Conservation (phyloP, 2,329 filamentous ascomycete species). For the Colletotrichum liaoningense region DNA sequence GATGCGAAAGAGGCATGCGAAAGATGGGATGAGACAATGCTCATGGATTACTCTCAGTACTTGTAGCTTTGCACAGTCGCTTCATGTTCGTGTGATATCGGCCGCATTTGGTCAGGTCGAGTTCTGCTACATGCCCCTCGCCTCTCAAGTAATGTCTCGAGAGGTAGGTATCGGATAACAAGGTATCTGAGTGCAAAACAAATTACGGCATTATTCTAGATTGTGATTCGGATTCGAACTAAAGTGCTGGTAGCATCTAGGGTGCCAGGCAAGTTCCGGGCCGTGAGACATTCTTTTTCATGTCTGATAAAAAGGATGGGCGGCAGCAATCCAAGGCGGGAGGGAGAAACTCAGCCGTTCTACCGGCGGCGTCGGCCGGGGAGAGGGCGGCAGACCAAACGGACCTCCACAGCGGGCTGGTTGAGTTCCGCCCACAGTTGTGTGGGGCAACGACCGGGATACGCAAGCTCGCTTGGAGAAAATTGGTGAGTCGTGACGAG, state of each 20-base stretch:
- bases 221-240: background rate
- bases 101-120: background rate
- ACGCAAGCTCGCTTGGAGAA: background rate
- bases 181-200: background rate
- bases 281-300: slow-evolving; percentile 22
- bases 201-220: slow-evolving; percentile 11
- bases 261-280: slow-evolving; percentile 1
- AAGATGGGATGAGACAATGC: slow-evolving; percentile 11
- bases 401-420: slow-evolving; percentile 34
- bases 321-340: slow-evolving; percentile 10
- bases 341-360: slow-evolving; percentile 30
- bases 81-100: slow-evolving; percentile 1
- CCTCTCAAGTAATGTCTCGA: background rate
- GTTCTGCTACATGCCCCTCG: background rate
- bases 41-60: background rate
- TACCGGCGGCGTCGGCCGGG: slow-evolving; percentile 23
- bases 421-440: slow-evolving; percentile 23
- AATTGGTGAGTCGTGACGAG: background rate
- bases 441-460: slow-evolving; percentile 25
- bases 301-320: slow-evolving; percentile 10
- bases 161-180: background rate
- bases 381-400: slow-evolving; percentile 29
- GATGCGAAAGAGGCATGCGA: background rate
- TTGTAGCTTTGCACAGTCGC: background rate
- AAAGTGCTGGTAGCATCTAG: slow-evolving; percentile 1